Evolutionary conservation across 495 filamentous ascomycete species (phyloP).

Genomic region (Saxophila tyrrhenica): DNA sequence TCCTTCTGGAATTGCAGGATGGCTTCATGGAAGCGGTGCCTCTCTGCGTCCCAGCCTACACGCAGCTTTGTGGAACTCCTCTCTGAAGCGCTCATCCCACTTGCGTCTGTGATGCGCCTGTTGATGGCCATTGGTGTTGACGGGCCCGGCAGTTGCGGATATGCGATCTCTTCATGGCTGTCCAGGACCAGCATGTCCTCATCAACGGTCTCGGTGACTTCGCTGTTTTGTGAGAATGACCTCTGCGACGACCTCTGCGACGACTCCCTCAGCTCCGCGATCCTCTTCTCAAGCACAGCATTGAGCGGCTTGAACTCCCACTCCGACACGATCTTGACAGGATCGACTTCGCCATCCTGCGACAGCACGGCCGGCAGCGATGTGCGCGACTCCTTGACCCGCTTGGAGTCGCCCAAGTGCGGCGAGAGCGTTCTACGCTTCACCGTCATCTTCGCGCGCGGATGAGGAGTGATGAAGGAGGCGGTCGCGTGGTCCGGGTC

Average conservation of each 20-base stretch:
- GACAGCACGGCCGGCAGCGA: constrained; percentile 23
- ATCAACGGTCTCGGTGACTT: constrained; percentile 17
- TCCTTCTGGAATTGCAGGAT: constrained; percentile 16
- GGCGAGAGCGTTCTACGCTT: constrained; percentile 14
- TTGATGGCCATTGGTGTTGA: constrained; percentile 3
- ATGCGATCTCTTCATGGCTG: constrained; percentile 20
- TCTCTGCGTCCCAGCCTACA: constrained; percentile 20
- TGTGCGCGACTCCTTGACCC: constrained; percentile 1
- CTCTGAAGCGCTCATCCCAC: not conserved
- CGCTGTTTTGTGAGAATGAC: constrained; percentile 22
- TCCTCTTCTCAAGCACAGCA: constrained; percentile 58
- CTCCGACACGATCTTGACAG: constrained; percentile 25
- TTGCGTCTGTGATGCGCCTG: not conserved
- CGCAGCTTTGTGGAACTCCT: not conserved
- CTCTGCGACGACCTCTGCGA: constrained; percentile 41
- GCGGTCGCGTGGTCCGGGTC: not conserved
- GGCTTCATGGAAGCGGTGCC: constrained; percentile 22
- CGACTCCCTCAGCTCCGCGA: constrained; percentile 42
- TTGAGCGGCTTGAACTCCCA: constrained; percentile 57
- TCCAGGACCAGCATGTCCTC: constrained; percentile 18
- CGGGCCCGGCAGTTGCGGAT: constrained; percentile 6
- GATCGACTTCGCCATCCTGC: not conserved
- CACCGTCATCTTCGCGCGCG: constrained; percentile 12
- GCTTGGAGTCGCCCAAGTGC: not conserved
- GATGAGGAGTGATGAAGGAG: constrained; percentile 16